Conservation (phyloP, 2,329 filamentous ascomycete genomes). For the Graphilbum sp. region DNA sequence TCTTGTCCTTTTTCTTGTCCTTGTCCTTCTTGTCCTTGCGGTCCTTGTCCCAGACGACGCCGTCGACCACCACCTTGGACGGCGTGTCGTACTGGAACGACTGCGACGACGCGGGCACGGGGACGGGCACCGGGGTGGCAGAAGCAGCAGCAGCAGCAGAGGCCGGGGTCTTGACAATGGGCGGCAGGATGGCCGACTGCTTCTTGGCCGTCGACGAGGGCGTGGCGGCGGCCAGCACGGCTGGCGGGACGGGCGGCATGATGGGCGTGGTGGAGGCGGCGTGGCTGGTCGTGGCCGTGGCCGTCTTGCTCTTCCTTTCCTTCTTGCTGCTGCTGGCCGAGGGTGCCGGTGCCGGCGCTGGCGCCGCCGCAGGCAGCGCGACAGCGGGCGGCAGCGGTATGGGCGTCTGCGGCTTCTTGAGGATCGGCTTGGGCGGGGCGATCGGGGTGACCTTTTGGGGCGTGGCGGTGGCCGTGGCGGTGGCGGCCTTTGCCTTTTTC, state of each 20-base stretch:
- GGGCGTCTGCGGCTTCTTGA: background rate
- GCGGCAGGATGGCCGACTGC: conserved; percentile 4
- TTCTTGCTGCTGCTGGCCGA: conserved; percentile 1
- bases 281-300: background rate
- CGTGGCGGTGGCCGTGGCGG: background rate
- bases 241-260: conserved; percentile 8
- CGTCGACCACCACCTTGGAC: conserved; percentile 4
- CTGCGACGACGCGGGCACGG: conserved; percentile 1
- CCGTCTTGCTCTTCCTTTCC: conserved; percentile 8
- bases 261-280: conserved; percentile 10
- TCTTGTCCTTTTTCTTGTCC: conserved; percentile 5
- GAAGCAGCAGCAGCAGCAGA: background rate
- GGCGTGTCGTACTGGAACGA: conserved; percentile 7
- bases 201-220: conserved; percentile 1
- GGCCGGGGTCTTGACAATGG: background rate
- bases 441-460: background rate
- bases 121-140: background rate
- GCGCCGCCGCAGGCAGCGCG: background rate
- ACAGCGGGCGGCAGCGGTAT: background rate
- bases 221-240: background rate
- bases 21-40: conserved; percentile 2
- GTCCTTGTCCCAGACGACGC: background rate
- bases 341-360: background rate
- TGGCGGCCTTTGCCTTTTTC: conserved; percentile 12
- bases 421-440: background rate